A percentile compares a stretch with the other conserved stretches of the same genome.
phyloP scores from a whole-genome alignment of 2,329 filamentous ascomycete species.

The Ophiostoma sp. region DNA sequence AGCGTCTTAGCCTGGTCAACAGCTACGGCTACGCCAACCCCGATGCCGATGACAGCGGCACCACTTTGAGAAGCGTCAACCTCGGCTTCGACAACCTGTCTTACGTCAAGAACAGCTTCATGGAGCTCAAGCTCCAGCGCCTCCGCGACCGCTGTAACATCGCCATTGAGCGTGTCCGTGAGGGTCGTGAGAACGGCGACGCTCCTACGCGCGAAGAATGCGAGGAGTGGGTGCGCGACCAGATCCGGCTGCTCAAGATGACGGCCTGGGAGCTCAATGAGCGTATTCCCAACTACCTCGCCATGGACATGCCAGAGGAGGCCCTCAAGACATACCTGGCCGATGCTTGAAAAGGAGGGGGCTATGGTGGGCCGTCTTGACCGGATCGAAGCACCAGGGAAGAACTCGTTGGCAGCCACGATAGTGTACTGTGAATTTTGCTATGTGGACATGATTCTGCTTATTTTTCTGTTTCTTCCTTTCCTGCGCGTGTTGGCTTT shows the following conservation, averaged over 20 bases:
- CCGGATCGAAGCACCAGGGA: not conserved
- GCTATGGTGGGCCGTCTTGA: not conserved
- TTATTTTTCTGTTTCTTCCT: too few species aligned
- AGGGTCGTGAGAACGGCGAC: conserved; percentile 15
- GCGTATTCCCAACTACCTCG: conserved; percentile 12
- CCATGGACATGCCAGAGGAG: conserved; percentile 9
- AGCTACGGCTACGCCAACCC: conserved; percentile 25
- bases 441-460: too few species aligned
- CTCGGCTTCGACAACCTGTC: conserved; percentile 21
- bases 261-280: conserved; percentile 23
- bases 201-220: conserved; percentile 16
- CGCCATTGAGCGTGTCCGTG: conserved; percentile 17
- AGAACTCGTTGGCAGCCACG: not conserved
- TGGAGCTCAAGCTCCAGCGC: conserved; percentile 21
- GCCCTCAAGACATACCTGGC: not conserved
- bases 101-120: conserved; percentile 21
- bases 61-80: conserved; percentile 22
- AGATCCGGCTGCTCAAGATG: conserved; percentile 19
- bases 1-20: conserved; percentile 24
- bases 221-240: conserved; percentile 24
- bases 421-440: too few species aligned
- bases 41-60: conserved; percentile 23
- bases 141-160: conserved; percentile 23
- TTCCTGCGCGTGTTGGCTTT: not conserved
- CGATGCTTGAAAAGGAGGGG: not conserved